These are phyloP conservation scores for Rosellinia necatrix DNA, from an alignment of 2,329 filamentous ascomycete genomes.

Conservation along the genomic window DNA sequence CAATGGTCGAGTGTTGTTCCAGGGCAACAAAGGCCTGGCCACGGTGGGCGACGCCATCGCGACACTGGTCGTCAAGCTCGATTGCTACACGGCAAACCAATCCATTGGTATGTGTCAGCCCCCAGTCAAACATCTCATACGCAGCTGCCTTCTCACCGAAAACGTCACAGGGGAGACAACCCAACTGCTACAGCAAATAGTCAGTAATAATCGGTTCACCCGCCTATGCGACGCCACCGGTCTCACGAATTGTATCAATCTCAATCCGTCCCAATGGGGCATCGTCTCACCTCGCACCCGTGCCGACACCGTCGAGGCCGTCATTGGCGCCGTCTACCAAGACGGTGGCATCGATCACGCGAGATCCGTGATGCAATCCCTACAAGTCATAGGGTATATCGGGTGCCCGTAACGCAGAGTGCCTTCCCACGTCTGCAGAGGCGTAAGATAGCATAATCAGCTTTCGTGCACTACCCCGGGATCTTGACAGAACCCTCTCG, in stretches of 20 bases:
- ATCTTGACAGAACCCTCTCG: background rate
- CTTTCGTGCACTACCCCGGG: background rate
- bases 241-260: slow-evolving; percentile 20
- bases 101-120: slow-evolving; percentile 7
- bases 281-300: slow-evolving; percentile 1
- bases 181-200: background rate
- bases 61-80: slow-evolving; percentile 1
- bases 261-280: background rate
- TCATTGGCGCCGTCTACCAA: slow-evolving; percentile 19
- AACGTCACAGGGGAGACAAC: background rate
- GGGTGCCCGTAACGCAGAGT: background rate
- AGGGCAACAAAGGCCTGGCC: slow-evolving; percentile 24
- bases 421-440: background rate
- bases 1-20: background rate
- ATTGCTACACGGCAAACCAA: slow-evolving; percentile 4
- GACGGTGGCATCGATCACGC: slow-evolving; percentile 24
- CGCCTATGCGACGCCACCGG: slow-evolving; percentile 9
- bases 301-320: slow-evolving; percentile 24
- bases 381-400: background rate
- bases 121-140: background rate
- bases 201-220: slow-evolving; percentile 9
- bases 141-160: background rate
- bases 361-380: slow-evolving; percentile 5
- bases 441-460: background rate
- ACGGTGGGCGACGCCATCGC: slow-evolving; percentile 19